A percentile compares a stretch with the other conserved stretches of the same genome.
phyloP scores from a whole-genome alignment of 768 basidiomycete genomes.

The Auricularia auricula-judae region DNA sequence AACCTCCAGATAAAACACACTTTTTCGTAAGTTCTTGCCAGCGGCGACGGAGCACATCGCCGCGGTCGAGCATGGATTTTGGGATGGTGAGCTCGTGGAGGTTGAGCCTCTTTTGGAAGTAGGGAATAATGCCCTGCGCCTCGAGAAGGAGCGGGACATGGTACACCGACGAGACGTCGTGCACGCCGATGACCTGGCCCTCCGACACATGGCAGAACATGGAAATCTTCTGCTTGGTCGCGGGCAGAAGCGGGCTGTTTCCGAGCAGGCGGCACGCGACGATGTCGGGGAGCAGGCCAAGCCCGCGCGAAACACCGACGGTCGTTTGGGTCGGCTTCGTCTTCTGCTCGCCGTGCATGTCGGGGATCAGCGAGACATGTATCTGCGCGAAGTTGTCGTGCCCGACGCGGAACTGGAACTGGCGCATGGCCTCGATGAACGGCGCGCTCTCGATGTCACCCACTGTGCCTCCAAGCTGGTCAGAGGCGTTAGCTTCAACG shows the following conservation, averaged over 20 bases:
- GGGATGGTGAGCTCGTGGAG: slow-evolving; percentile 46
- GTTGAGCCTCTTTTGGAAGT: slow-evolving; percentile 72
- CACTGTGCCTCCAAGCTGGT: slow-evolving; percentile 93
- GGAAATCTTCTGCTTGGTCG: slow-evolving; percentile 91
- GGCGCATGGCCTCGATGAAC: slow-evolving; percentile 98
- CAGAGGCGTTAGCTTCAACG: not conserved
- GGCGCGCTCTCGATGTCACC: slow-evolving; percentile 98
- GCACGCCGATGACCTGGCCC: slow-evolving; percentile 82
- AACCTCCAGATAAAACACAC: slow-evolving; percentile 31
- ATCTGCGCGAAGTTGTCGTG: slow-evolving; percentile 94
- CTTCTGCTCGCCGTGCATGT: slow-evolving; percentile 98
- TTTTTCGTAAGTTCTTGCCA: slow-evolving; percentile 80
- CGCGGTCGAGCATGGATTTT: slow-evolving; percentile 46
- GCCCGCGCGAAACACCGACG: slow-evolving; percentile 82
- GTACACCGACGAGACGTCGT: slow-evolving; percentile 94
- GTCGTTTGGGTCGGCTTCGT: slow-evolving; percentile 98
- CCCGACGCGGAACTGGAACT: slow-evolving; percentile 98
- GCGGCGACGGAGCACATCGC: slow-evolving; percentile 50
- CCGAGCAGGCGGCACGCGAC: slow-evolving; percentile 86
- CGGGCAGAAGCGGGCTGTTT: slow-evolving; percentile 65
- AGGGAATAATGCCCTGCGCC: slow-evolving; percentile 85
- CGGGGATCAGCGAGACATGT: slow-evolving; percentile 95
- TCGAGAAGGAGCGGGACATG: slow-evolving; percentile 89
- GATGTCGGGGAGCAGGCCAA: slow-evolving; percentile 87
- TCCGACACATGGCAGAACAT: slow-evolving; percentile 97